Conservation (phyloP, 2,329 filamentous ascomycete species). For the Hypoxylon sp. region DNA sequence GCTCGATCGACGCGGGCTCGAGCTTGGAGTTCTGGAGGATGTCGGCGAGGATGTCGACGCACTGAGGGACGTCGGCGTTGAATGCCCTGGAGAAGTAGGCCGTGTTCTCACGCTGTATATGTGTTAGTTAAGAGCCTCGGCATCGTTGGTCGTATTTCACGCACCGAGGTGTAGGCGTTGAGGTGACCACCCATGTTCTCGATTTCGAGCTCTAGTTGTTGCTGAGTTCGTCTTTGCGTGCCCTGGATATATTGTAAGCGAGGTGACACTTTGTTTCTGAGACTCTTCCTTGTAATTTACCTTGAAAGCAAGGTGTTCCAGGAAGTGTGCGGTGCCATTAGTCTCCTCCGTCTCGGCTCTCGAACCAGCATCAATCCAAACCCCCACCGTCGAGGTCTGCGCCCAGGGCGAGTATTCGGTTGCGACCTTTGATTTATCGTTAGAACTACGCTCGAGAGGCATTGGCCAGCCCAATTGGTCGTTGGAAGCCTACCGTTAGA, state of each 20-base stretch:
- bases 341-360: slow-evolving; percentile 98
- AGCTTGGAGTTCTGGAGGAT: slow-evolving; percentile 99
- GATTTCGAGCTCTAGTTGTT: slow-evolving; percentile 98
- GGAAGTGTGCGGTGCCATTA: slow-evolving; percentile 99
- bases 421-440: slow-evolving; percentile 77
- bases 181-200: slow-evolving; percentile 99
- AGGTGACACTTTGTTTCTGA: too few species aligned
- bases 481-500: slow-evolving; percentile 81
- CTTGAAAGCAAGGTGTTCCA: slow-evolving; percentile 99
- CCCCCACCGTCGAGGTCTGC: slow-evolving; percentile 97
- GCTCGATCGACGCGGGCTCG: slow-evolving; percentile 91
- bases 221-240: slow-evolving; percentile 92
- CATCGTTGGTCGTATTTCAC: slow-evolving; percentile 55
- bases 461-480: slow-evolving; percentile 49
- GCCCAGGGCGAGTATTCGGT: slow-evolving; percentile 98
- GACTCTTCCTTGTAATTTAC: slow-evolving; percentile 63
- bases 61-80: slow-evolving; percentile 96
- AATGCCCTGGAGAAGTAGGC: slow-evolving; percentile 99
- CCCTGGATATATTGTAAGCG: slow-evolving; percentile 71
- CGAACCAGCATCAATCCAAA: slow-evolving; percentile 99
- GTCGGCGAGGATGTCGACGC: slow-evolving; percentile 98
- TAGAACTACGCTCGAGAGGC: slow-evolving; percentile 35
- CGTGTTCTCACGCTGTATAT: slow-evolving; percentile 90
- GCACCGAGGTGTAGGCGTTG: slow-evolving; percentile 99
- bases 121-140: slow-evolving; percentile 26